Conservation (phyloP, 108 stramenopile species). For the Conticribra guillardii region DNA sequence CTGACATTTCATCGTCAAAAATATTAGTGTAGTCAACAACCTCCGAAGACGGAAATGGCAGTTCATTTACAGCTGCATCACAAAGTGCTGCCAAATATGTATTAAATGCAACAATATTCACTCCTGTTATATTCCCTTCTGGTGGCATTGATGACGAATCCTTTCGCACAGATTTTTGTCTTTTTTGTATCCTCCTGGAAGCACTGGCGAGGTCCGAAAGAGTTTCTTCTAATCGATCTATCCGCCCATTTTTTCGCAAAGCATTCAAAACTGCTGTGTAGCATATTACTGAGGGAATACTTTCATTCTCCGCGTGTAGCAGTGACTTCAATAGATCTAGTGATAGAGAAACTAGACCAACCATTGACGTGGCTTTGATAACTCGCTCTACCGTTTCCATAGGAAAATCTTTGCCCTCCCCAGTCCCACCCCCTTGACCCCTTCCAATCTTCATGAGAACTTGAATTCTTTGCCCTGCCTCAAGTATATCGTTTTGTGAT, state of each 20-base stretch:
- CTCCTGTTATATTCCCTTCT: neutral
- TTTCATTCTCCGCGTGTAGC: slow-evolving; percentile 21
- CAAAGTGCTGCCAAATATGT: slow-evolving; percentile 73
- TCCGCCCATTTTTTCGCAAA: slow-evolving; percentile 47
- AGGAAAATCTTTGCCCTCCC: slow-evolving; percentile 21
- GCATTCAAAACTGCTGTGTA: slow-evolving; percentile 57
- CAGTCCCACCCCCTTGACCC: neutral
- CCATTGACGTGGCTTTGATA: slow-evolving; percentile 59
- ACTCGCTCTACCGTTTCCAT: slow-evolving; percentile 62
- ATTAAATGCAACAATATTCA: slow-evolving; percentile 69
- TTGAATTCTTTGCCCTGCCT: slow-evolving; percentile 34
- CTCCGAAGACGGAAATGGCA: slow-evolving; percentile 15
- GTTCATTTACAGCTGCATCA: slow-evolving; percentile 45
- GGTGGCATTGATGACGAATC: neutral
- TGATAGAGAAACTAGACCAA: slow-evolving; percentile 61
- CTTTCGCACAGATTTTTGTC: neutral
- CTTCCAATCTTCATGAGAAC: slow-evolving; percentile 17
- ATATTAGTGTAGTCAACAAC: slow-evolving; percentile 7
- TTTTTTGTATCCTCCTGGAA: slow-evolving; percentile 20
- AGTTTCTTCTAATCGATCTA: slow-evolving; percentile 44
- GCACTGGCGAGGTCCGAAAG: slow-evolving; percentile 42
- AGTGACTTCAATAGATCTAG: slow-evolving; percentile 37
- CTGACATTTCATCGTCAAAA: neutral
- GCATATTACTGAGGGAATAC: slow-evolving; percentile 48
- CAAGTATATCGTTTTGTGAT: slow-evolving; percentile 28